These are phyloP conservation scores for Pichia scutulata DNA, from an alignment of 805 yeast species.

Conservation along the genomic window DNA sequence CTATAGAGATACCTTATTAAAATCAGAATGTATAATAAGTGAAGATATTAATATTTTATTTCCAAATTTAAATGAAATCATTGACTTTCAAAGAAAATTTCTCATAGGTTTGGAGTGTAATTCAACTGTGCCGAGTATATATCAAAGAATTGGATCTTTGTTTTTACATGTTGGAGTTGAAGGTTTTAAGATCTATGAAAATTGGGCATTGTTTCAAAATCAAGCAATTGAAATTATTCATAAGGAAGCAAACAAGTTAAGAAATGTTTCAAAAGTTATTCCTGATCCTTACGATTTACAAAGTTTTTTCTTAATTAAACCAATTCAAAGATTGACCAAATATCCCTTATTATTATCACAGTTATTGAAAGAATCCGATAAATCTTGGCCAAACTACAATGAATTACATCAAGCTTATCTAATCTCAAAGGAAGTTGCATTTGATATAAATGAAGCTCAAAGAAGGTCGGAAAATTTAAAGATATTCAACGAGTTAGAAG, in stretches of 20 bases:
- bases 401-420: slow-evolving; percentile 67
- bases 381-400: slow-evolving; percentile 42
- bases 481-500: slow-evolving; percentile 56
- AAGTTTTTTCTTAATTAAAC: slow-evolving; percentile 82
- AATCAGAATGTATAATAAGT: slow-evolving; percentile 59
- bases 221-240: slow-evolving; percentile 77
- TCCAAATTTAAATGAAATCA: slow-evolving; percentile 74
- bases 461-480: slow-evolving; percentile 82
- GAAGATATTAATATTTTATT: slow-evolving; percentile 77
- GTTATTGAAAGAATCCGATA: slow-evolving; percentile 57
- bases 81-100: slow-evolving; percentile 89
- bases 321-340: slow-evolving; percentile 93
- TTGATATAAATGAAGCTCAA: slow-evolving; percentile 87
- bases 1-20: slow-evolving; percentile 62
- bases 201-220: slow-evolving; percentile 88
- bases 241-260: slow-evolving; percentile 51
- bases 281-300: slow-evolving; percentile 87
- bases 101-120: slow-evolving; percentile 86
- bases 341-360: slow-evolving; percentile 81
- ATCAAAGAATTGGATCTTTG: slow-evolving; percentile 82
- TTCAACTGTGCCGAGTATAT: slow-evolving; percentile 60
- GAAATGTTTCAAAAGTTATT: slow-evolving; percentile 48
- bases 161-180: slow-evolving; percentile 74
- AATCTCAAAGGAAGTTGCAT: slow-evolving; percentile 77
- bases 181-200: slow-evolving; percentile 83